A percentile compares a stretch with the other conserved stretches of the same genome.
phyloP scores from a whole-genome alignment of 73 alveolate species.

The Paramecium primaurelia region DNA sequence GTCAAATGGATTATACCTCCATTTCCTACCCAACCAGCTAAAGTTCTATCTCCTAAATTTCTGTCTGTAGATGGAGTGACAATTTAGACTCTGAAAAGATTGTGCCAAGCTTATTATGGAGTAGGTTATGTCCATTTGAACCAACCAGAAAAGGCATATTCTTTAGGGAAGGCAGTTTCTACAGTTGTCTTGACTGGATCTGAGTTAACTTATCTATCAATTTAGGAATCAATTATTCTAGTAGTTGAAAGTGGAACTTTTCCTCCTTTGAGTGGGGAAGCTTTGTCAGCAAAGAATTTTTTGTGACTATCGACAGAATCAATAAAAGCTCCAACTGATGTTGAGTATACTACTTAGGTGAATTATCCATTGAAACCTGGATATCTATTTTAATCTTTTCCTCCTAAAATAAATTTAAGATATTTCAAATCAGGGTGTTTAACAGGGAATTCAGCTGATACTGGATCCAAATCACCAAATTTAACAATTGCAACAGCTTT shows the following conservation, averaged over 20 bases:
- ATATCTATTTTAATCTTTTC: conserved; percentile 32
- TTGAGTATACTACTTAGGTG: background rate
- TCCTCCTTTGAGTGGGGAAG: background rate
- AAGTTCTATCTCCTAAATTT: conserved; percentile 33
- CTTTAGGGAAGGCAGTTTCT: background rate
- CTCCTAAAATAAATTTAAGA: conserved; percentile 35
- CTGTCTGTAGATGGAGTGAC: background rate
- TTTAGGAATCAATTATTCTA: background rate
- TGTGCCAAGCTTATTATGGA: conserved; percentile 35
- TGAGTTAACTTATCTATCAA: background rate
- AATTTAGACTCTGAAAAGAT: conserved; percentile 16
- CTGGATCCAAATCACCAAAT: background rate
- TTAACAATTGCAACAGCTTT: conserved; percentile 28
- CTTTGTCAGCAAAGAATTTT: background rate
- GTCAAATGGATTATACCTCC: conserved; percentile 31
- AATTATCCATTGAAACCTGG: conserved; percentile 47
- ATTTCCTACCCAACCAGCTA: background rate
- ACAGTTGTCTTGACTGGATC: background rate
- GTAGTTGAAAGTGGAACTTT: background rate
- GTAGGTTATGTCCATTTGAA: conserved; percentile 18
- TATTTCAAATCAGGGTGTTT: conserved; percentile 29
- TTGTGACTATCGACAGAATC: background rate
- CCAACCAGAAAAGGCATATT: conserved; percentile 44
- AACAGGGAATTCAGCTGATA: background rate
- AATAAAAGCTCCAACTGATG: background rate